phyloP scores from a whole-genome alignment of 2,329 filamentous ascomycete genomes.

The Colletotrichum sp. region DNA sequence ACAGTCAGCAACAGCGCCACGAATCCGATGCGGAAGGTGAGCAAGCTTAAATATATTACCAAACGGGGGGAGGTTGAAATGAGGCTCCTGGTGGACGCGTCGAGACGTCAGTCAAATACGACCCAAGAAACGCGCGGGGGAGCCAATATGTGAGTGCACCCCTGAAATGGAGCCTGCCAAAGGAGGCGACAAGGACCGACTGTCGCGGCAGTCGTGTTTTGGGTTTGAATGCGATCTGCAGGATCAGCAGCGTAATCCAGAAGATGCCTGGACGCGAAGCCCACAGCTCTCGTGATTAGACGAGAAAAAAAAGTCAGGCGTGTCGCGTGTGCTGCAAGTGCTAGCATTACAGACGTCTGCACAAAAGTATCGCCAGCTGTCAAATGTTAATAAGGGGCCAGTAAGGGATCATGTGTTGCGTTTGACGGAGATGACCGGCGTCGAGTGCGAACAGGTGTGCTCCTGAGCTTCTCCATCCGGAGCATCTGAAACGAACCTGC shows the following conservation, averaged over 20 bases:
- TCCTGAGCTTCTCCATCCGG: not conserved
- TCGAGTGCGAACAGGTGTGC: not conserved
- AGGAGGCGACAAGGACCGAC: not conserved
- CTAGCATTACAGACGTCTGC: not conserved
- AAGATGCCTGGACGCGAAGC: not conserved
- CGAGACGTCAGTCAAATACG: not conserved
- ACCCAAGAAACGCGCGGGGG: not conserved
- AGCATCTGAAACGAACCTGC: slow-evolving; percentile 19
- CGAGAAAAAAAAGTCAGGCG: not conserved
- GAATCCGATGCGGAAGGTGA: not conserved
- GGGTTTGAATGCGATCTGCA: slow-evolving; percentile 19
- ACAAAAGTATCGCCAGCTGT: not conserved
- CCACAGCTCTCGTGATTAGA: not conserved
- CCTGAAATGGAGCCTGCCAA: slow-evolving; percentile 3
- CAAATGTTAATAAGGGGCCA: slow-evolving; percentile 7
- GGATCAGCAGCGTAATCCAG: slow-evolving; percentile 12
- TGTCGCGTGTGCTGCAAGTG: not conserved
- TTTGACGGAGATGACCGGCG: slow-evolving; percentile 20
- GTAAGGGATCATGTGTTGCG: not conserved
- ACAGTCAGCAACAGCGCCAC: not conserved
- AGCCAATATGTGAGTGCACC: not conserved
- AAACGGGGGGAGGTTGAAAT: not conserved
- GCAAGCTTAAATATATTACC: not conserved
- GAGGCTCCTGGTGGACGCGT: slow-evolving; percentile 4
- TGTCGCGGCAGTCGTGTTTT: slow-evolving; percentile 9